Evolutionary conservation across 495 filamentous ascomycete species (phyloP).

Genomic region (Podospora appendiculata): DNA sequence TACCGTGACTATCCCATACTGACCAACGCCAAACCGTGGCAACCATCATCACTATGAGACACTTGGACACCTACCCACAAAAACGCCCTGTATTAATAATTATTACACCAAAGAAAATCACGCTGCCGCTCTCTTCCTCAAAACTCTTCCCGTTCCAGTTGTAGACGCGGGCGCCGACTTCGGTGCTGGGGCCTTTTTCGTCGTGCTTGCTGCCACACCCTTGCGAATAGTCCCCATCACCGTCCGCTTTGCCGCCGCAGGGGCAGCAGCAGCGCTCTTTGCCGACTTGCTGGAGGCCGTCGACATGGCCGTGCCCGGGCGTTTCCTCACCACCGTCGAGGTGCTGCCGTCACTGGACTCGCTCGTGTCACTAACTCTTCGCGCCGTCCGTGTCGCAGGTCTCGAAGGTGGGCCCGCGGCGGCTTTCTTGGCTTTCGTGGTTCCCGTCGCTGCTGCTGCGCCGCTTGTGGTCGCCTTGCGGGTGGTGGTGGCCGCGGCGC

Average conservation of each 20-base stretch:
- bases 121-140: constrained; percentile 41
- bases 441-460: constrained; percentile 16
- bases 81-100: not conserved
- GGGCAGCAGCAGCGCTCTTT: constrained; percentile 12
- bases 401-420: constrained; percentile 18
- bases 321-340: constrained; percentile 36
- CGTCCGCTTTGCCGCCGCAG: constrained; percentile 19
- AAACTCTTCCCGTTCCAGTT: constrained; percentile 27
- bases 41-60: not conserved
- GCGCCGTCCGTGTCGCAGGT: constrained; percentile 32
- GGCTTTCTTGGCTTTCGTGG: constrained; percentile 28
- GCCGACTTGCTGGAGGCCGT: constrained; percentile 1
- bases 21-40: not conserved
- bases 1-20: not conserved
- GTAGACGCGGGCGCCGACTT: constrained; percentile 18
- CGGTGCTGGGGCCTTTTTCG: constrained; percentile 29
- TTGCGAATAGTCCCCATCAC: constrained; percentile 39
- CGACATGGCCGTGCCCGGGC: constrained; percentile 30
- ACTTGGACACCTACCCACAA: not conserved
- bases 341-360: constrained; percentile 44
- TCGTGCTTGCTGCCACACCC: constrained; percentile 22
- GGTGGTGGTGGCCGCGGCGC: constrained; percentile 34
- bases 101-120: not conserved
- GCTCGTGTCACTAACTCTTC: constrained; percentile 38
- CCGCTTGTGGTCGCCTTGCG: constrained; percentile 1